Evolutionary conservation across 108 stramenopile species (phyloP).

Genomic region (Parietichytrium sp.): DNA sequence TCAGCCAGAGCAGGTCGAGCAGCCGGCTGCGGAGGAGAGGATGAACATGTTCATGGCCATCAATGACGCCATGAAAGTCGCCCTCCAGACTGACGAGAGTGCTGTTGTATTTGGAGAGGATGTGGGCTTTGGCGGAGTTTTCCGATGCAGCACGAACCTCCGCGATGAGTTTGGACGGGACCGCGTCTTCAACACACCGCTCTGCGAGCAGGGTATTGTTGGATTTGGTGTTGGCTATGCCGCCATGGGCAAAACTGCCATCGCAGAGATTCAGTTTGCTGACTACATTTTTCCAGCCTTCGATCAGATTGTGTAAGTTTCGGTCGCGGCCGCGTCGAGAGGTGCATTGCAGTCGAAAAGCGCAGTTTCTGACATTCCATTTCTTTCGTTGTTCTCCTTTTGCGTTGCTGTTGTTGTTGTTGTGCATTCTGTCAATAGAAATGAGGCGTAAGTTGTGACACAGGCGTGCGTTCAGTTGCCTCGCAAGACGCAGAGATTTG

Average conservation of each 20-base stretch:
- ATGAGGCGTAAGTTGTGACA: no score
- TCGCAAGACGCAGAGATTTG: no score
- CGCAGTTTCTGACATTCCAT: no score
- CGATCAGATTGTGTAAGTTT: slow-evolving; percentile 97
- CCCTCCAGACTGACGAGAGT: slow-evolving; percentile 64
- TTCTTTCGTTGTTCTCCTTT: no score
- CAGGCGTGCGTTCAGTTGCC: no score
- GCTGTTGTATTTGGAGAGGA: slow-evolving; percentile 92
- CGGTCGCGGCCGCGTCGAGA: no score
- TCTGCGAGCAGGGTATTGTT: slow-evolving; percentile 81
- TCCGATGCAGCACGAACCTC: slow-evolving; percentile 79
- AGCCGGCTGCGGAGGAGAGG: slow-evolving; percentile 45
- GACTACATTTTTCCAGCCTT: slow-evolving; percentile 82
- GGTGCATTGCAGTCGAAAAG: no score
- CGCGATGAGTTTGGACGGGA: slow-evolving; percentile 76
- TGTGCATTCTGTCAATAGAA: no score
- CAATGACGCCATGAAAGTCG: slow-evolving; percentile 54
- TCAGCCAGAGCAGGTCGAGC: no score
- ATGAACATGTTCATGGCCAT: slow-evolving; percentile 62
- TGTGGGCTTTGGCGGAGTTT: slow-evolving; percentile 96
- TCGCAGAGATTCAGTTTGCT: slow-evolving; percentile 93
- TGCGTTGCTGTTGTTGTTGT: no score
- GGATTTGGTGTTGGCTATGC: slow-evolving; percentile 95
- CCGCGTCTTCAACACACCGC: slow-evolving; percentile 88
- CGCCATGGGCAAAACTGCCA: slow-evolving; percentile 84